phyloP scores from a whole-genome alignment of 2,329 filamentous ascomycete genomes.

The Triangularia setosa region DNA sequence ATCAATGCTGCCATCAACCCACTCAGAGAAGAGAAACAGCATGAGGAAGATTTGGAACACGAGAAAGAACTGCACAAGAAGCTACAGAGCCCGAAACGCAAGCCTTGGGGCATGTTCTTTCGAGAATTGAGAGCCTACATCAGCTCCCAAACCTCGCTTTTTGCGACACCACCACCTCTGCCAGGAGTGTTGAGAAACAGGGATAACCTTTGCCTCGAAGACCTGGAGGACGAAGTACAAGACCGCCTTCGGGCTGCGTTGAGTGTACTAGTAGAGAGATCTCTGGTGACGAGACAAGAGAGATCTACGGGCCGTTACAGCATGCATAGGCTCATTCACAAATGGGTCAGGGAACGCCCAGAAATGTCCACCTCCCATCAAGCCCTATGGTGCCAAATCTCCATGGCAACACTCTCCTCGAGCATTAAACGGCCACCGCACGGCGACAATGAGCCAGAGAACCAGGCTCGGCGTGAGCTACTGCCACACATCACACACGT shows the following conservation, averaged over 20 bases:
- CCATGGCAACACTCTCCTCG: background rate
- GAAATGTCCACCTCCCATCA: slow-evolving; percentile 6
- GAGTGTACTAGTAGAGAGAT: background rate
- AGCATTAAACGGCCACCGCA: background rate
- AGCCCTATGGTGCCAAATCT: slow-evolving; percentile 6
- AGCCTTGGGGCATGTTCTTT: background rate
- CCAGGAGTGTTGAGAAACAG: background rate
- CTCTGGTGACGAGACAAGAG: background rate
- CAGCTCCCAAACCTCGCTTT: background rate
- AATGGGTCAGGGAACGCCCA: slow-evolving; percentile 7
- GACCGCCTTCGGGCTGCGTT: slow-evolving; percentile 1
- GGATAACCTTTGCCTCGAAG: background rate
- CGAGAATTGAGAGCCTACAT: background rate
- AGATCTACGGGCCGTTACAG: background rate
- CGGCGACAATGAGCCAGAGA: background rate
- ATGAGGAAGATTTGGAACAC: background rate
- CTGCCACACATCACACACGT: slow-evolving; percentile 7
- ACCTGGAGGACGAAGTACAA: slow-evolving; percentile 1
- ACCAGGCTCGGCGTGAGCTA: background rate
- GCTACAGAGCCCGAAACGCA: background rate
- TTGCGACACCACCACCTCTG: background rate
- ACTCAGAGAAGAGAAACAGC: background rate
- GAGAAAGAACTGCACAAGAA: background rate
- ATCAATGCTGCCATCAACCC: slow-evolving; percentile 2
- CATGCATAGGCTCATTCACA: slow-evolving; percentile 8